Evolutionary conservation across 345 rosid genomes (phyloP).

Genomic region (Camelina laxa): DNA sequence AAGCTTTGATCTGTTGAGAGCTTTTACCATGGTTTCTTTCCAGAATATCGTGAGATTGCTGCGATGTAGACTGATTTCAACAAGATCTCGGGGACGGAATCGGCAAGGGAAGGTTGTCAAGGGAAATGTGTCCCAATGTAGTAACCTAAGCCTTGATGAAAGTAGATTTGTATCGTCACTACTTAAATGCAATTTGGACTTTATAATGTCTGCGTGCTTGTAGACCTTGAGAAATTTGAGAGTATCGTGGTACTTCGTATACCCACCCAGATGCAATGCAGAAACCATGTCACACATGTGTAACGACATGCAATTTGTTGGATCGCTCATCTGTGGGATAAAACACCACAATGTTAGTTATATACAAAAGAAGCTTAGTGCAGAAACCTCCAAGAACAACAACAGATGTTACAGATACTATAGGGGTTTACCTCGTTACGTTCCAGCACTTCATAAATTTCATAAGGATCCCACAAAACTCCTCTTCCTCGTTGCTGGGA

Average conservation of each 20-base stretch:
- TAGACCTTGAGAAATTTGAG: slow-evolving; percentile 19
- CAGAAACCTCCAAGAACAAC: background rate
- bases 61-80: background rate
- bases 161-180: background rate
- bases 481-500: background rate
- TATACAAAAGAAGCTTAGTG: background rate
- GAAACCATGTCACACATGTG: background rate
- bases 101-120: background rate
- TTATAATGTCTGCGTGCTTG: background rate
- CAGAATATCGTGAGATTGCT: slow-evolving; percentile 12
- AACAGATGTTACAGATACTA: background rate
- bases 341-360: background rate
- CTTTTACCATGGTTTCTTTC: background rate
- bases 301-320: background rate
- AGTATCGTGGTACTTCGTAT: background rate
- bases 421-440: background rate
- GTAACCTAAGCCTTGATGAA: background rate
- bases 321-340: background rate
- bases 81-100: background rate
- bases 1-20: background rate
- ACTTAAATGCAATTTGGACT: background rate
- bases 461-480: slow-evolving; percentile 17
- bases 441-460: background rate
- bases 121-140: slow-evolving; percentile 21
- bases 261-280: background rate